Percentiles rank a stretch among this genome's conserved stretches.
These are phyloP conservation scores for Manihot esculenta DNA, from an alignment of 441 rosid species.

Conservation along the genomic window DNA sequence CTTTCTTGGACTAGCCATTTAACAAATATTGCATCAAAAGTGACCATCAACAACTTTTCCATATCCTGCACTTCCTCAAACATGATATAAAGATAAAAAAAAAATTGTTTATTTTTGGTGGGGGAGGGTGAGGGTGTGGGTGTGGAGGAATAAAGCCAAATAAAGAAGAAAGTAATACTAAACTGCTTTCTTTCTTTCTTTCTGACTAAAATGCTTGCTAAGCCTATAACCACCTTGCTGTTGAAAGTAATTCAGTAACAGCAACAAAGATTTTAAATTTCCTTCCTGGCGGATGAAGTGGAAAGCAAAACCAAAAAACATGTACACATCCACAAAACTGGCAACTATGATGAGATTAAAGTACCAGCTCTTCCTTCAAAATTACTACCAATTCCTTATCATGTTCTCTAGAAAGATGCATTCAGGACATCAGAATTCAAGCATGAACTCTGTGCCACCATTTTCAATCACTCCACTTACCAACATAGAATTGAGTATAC, in stretches of 20 bases:
- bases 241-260: neutral
- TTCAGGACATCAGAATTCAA: neutral
- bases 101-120: no score
- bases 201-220: neutral
- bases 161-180: neutral
- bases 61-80: neutral
- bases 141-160: neutral
- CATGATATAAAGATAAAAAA: no score
- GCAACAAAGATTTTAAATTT: neutral
- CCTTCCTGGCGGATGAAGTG: neutral
- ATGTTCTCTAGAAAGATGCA: neutral
- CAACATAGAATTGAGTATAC: no score
- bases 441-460: no score
- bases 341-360: no score
- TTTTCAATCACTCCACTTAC: no score
- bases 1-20: neutral
- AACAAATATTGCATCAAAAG: neutral
- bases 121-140: no score
- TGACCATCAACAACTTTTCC: neutral
- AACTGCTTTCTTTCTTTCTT: neutral
- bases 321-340: no score
- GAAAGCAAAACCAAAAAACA: neutral
- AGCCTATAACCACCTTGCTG: neutral
- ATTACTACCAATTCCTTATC: neutral
- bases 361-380: no score